Base-by-base conservation (phyloP, 1,284 basidiomycete species). In the Leccinum ponderosum region DNA sequence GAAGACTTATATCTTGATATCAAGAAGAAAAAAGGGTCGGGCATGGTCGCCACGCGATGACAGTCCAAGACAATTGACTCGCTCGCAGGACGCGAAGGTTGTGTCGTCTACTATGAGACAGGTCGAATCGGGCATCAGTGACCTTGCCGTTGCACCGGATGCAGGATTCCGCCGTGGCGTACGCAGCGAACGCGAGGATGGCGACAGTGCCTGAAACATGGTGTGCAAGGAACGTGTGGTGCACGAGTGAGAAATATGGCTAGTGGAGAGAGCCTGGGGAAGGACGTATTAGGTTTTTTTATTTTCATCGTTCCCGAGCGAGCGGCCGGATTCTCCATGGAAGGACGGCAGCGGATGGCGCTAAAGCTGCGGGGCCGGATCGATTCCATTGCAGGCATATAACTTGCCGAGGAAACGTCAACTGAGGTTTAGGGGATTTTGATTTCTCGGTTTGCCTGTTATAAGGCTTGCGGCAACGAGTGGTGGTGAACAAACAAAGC, bases 171-270 rank as follows among this genome's bases (percentile, higher is more conserved):
- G 59, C 52, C 55, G 48, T 48, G 15, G 17, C 47, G 20, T 47
- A 47, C 25, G 37, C 60, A 44, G n/a, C 29, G 9, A 48, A 62
- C 3, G 60, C 60, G 33, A 62, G 48, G 27, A 61, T 50, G 37
- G 53, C 29, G 39, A 44, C 1, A 20, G 9, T 20, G 14, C 53
- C 50, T 12, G 53, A 29, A 53, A 22, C 57, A 60, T 50, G 3
- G 42, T 58, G n/a, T 25, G 11, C 4, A 31, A 59, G 22, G n/a
- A 7, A 52, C 7, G n/a, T 8, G 37, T 39, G 17, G 9, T 56
- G 25, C 12, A 47, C 2, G 27, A 35, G 6, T n/a, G 22, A 8
- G 20, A 42, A 39, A 27, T 9, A 39, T 15, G 27, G 44, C 25
- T 42, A 31, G n/a, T 17, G 22, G 35, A 9, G 12, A 55, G 20